Percentiles rank a stretch among this genome's conserved stretches.
These are phyloP conservation scores for Pseudomicrostroma phylloplanum DNA, from an alignment of 1,284 basidiomycete genomes.

Conservation along the genomic window DNA sequence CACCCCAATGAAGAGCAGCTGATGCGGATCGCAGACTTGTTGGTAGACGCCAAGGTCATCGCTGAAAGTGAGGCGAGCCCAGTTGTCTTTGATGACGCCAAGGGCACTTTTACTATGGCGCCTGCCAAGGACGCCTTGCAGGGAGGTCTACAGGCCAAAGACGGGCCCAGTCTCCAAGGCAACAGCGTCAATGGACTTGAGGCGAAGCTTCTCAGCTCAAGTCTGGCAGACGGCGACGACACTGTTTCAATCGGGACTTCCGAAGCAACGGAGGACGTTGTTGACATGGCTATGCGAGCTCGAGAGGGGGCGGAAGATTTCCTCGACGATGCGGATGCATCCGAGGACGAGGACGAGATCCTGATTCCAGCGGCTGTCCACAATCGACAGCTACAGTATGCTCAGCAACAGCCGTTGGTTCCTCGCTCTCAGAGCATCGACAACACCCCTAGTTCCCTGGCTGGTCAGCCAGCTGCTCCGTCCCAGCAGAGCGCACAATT, in stretches of 20 bases:
- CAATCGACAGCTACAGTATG: neutral
- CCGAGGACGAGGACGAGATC: conserved; percentile 18
- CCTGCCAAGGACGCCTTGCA: neutral
- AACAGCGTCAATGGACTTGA: no score
- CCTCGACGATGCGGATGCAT: conserved; percentile 19
- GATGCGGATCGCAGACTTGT: conserved; percentile 82
- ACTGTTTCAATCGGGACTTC: conserved; percentile 12
- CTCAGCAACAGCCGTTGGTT: neutral
- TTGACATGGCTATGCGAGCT: conserved; percentile 42
- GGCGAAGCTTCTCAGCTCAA: conserved; percentile 11
- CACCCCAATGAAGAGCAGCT: conserved; percentile 93
- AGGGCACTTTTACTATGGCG: conserved; percentile 23
- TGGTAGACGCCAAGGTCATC: conserved; percentile 67
- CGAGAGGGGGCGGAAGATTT: conserved; percentile 22
- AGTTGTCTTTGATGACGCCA: conserved; percentile 34
- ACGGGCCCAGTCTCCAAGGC: no score
- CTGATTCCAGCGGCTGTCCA: conserved; percentile 16
- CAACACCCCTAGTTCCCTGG: neutral
- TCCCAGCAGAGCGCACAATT: neutral
- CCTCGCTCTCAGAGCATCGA: neutral
- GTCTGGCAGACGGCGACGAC: neutral
- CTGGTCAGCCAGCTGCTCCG: conserved; percentile 2
- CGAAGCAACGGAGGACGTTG: conserved; percentile 33
- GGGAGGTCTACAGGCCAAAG: no score
- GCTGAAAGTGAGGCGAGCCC: conserved; percentile 55